Evolutionary conservation across 2,329 filamentous ascomycete species (phyloP).

Genomic region (Aspergillus sergii): DNA sequence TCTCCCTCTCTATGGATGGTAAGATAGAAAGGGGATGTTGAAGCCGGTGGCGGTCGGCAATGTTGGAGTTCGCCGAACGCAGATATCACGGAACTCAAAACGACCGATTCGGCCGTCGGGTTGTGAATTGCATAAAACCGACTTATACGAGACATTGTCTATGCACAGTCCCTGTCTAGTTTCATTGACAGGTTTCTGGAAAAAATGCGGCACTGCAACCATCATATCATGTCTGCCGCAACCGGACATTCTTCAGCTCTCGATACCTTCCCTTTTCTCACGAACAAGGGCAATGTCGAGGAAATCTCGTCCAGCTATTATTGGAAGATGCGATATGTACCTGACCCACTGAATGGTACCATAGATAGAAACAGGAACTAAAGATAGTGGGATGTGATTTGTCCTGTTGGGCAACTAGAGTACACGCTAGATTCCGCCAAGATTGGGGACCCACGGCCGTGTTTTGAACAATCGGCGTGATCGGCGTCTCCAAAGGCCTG

Average conservation of each 20-base stretch:
- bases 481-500: constrained; percentile 12
- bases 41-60: not conserved
- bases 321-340: constrained; percentile 11
- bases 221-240: not conserved
- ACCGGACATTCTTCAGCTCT: constrained; percentile 1
- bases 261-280: not conserved
- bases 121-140: not conserved
- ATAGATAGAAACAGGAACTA: constrained; percentile 18
- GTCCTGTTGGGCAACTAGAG: constrained; percentile 1
- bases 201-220: not conserved
- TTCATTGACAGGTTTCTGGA: not conserved
- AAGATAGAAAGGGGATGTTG: not conserved
- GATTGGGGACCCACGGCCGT: constrained; percentile 7
- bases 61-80: not conserved
- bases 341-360: constrained; percentile 14
- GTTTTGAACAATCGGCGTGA: constrained; percentile 16
- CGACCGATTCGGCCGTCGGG: not conserved
- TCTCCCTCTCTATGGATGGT: not conserved
- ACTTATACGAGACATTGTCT: not conserved
- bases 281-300: not conserved
- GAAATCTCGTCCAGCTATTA: not conserved
- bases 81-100: not conserved
- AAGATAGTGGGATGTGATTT: not conserved
- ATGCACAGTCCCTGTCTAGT: not conserved
- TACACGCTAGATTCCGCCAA: constrained; percentile 1